Percentiles rank a stretch among this genome's conserved stretches.
Evolutionary conservation across 2,329 filamentous ascomycete genomes (phyloP).

Genomic region (Fusarium sp.): DNA sequence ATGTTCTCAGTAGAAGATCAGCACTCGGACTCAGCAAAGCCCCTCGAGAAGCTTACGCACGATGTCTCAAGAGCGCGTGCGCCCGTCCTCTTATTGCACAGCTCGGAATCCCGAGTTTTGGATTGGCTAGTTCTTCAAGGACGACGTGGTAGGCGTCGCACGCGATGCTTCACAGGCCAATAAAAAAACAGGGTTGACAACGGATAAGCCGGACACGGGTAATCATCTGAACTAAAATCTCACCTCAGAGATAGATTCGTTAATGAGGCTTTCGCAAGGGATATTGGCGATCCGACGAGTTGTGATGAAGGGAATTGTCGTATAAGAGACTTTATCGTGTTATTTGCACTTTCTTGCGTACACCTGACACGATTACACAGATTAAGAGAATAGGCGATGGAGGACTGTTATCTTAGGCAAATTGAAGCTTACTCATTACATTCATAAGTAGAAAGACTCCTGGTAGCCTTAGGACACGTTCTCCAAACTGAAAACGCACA

Average conservation of each 20-base stretch:
- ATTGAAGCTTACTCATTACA: neutral
- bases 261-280: neutral
- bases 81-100: neutral
- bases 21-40: neutral
- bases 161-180: neutral
- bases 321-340: neutral
- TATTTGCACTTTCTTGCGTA: neutral
- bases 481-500: neutral
- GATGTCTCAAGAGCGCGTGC: neutral
- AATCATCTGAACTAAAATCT: slow-evolving; percentile 2
- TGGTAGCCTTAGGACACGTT: neutral
- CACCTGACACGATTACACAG: neutral
- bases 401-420: neutral
- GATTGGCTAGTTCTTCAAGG: neutral
- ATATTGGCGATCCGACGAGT: neutral
- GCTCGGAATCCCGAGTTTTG: neutral
- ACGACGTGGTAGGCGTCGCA: neutral
- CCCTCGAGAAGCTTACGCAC: neutral
- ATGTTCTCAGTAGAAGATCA: neutral
- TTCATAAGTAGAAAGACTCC: fast-evolving
- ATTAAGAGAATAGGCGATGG: neutral
- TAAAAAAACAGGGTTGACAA: neutral
- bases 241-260: neutral
- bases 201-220: neutral
- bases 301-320: too few relatives aligned